Percentiles rank a stretch among this genome's conserved stretches.
Evolutionary conservation across 495 filamentous ascomycete species (phyloP).

Genomic region (Clavariopsis aquatica): DNA sequence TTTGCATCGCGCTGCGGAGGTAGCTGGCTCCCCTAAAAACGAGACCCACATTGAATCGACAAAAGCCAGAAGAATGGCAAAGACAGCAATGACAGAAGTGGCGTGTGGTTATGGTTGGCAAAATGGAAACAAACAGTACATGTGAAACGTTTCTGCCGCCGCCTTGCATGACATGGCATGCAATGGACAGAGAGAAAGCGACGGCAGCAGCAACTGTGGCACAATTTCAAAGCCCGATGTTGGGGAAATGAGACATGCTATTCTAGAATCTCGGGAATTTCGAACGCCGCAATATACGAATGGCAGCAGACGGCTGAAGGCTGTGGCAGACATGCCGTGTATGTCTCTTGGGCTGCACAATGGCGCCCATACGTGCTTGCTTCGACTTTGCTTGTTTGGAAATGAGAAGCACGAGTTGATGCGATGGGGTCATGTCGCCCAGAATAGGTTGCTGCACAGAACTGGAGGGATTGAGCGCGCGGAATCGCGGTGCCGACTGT

Average conservation of each 20-base stretch:
- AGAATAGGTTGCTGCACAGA: background rate
- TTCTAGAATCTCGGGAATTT: background rate
- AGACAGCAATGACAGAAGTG: background rate
- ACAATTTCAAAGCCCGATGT: background rate
- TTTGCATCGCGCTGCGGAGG: no score
- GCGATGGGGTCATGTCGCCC: background rate
- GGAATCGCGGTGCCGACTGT: constrained; percentile 8
- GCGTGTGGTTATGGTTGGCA: background rate
- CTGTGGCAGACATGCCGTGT: no score
- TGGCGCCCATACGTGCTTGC: no score
- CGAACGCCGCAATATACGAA: no score
- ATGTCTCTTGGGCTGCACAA: no score
- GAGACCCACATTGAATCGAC: no score
- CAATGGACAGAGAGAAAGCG: background rate
- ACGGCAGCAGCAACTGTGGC: background rate
- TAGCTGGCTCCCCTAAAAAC: no score
- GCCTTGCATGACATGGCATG: background rate
- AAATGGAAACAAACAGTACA: background rate
- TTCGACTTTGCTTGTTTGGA: no score
- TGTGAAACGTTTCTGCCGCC: background rate
- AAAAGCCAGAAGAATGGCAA: no score
- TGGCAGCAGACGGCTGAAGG: no score
- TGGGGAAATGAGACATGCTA: constrained; percentile 10
- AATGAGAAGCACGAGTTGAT: no score
- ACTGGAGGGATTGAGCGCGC: background rate